Evolutionary conservation across 2,329 filamentous ascomycete genomes (phyloP).

Genomic region (Hypoxylon sp.): DNA sequence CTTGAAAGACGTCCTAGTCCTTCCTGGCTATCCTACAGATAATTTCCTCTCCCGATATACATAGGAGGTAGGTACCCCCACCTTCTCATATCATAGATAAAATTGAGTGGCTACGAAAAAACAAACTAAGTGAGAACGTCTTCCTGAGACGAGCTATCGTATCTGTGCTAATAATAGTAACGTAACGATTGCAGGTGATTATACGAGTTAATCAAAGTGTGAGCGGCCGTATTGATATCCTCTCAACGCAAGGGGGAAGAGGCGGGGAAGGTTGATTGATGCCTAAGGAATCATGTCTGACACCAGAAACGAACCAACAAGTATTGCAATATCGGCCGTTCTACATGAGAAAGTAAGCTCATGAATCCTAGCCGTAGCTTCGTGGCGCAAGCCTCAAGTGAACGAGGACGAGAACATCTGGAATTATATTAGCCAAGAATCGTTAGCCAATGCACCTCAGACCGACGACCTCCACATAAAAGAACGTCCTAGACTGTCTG

Average conservation of each 20-base stretch:
- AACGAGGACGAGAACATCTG: not conserved
- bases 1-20: not conserved
- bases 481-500: not conserved
- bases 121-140: not conserved
- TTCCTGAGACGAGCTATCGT: not conserved
- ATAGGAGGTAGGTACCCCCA: not conserved
- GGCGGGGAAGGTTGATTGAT: not conserved
- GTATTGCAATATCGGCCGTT: not conserved
- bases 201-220: conserved; percentile 5
- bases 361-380: not conserved
- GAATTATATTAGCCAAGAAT: conserved; percentile 12
- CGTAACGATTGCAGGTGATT: not conserved
- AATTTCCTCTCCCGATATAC: not conserved
- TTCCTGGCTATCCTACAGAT: not conserved
- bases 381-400: conserved; percentile 4
- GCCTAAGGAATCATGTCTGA: not conserved
- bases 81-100: not conserved
- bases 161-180: not conserved
- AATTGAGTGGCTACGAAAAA: not conserved
- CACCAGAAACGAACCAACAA: conserved; percentile 2
- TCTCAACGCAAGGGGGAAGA: conserved; percentile 17
- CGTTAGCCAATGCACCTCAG: conserved; percentile 3
- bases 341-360: not conserved
- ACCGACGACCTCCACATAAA: not conserved
- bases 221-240: conserved; percentile 2